A percentile compares a stretch with the other conserved stretches of the same genome.
phyloP scores from a whole-genome alignment of 169 alveolate genomes.

The Babesia ovis region DNA sequence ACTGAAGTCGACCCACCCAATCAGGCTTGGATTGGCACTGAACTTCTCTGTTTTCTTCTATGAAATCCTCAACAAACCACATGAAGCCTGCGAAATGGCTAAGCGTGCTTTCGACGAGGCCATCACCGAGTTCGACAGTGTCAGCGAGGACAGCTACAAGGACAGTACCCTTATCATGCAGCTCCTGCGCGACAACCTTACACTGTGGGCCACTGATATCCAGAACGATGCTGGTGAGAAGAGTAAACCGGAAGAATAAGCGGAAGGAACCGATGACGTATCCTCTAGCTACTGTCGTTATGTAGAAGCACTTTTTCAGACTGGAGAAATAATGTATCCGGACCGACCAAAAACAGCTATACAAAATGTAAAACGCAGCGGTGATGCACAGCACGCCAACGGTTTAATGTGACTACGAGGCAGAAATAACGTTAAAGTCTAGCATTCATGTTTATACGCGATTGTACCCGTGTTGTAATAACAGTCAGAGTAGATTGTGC shows the following conservation, averaged over 20 bases:
- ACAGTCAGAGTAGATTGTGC: too few species aligned
- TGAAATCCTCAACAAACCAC: slow-evolving; percentile 97
- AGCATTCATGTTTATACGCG: too few species aligned
- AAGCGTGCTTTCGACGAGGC: slow-evolving; percentile 95
- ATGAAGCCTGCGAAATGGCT: slow-evolving; percentile 98
- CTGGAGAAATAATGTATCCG: not conserved
- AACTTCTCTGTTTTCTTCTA: slow-evolving; percentile 98
- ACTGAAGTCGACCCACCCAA: slow-evolving; percentile 95
- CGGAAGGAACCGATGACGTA: too few species aligned
- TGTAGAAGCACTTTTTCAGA: too few species aligned
- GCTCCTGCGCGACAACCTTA: slow-evolving; percentile 93
- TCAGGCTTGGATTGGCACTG: slow-evolving; percentile 96
- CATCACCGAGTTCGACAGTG: slow-evolving; percentile 92
- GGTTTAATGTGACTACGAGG: not conserved
- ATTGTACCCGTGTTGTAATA: too few species aligned
- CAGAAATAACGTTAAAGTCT: not conserved
- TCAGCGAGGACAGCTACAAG: slow-evolving; percentile 93
- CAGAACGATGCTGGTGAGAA: slow-evolving; percentile 71
- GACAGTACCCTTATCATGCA: slow-evolving; percentile 95
- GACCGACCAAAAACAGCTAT: not conserved
- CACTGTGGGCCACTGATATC: slow-evolving; percentile 95
- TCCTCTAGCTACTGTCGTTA: not conserved
- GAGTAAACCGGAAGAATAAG: slow-evolving; percentile 24
- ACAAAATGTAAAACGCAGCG: not conserved
- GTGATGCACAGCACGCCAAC: not conserved